A percentile compares a stretch with the other conserved stretches of the same genome.
Evolutionary conservation across 495 filamentous ascomycete genomes (phyloP).

Genomic region (Talaromyces borbonicus): DNA sequence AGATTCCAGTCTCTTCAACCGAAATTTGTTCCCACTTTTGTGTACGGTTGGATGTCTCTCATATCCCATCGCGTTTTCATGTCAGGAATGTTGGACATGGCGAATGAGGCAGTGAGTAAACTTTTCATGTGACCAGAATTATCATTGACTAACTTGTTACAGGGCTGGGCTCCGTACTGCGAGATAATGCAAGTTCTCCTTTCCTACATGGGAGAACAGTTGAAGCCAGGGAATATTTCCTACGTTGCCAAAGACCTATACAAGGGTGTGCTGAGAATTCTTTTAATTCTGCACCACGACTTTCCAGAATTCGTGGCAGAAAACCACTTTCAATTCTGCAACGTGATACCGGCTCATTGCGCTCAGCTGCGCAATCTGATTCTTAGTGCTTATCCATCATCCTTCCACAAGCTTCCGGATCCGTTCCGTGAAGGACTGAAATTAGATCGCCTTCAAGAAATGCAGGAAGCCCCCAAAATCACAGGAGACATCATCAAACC

Average conservation of each 20-base stretch:
- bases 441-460: conserved; percentile 69
- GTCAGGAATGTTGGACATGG: conserved; percentile 64
- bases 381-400: conserved; percentile 70
- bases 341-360: conserved; percentile 74
- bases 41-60: conserved; percentile 74
- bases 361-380: conserved; percentile 85
- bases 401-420: conserved; percentile 68
- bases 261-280: conserved; percentile 67
- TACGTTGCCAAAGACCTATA: conserved; percentile 72
- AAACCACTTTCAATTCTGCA: conserved; percentile 76
- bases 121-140: conserved; percentile 3
- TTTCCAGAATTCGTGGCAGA: conserved; percentile 87
- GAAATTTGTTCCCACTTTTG: conserved; percentile 64
- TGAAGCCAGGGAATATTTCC: conserved; percentile 64
- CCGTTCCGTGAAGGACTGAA: conserved; percentile 72
- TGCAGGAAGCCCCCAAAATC: conserved; percentile 54
- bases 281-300: conserved; percentile 84
- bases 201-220: conserved; percentile 63
- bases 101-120: conserved; percentile 38
- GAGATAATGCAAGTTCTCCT: conserved; percentile 68
- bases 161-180: conserved; percentile 67
- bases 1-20: conserved; percentile 72
- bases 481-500: conserved; percentile 49
- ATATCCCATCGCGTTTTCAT: conserved; percentile 81
- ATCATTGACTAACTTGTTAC: conserved; percentile 8